Evolutionary conservation across 2,329 filamentous ascomycete species (phyloP).

Genomic region (Trichocomaceae sp.): DNA sequence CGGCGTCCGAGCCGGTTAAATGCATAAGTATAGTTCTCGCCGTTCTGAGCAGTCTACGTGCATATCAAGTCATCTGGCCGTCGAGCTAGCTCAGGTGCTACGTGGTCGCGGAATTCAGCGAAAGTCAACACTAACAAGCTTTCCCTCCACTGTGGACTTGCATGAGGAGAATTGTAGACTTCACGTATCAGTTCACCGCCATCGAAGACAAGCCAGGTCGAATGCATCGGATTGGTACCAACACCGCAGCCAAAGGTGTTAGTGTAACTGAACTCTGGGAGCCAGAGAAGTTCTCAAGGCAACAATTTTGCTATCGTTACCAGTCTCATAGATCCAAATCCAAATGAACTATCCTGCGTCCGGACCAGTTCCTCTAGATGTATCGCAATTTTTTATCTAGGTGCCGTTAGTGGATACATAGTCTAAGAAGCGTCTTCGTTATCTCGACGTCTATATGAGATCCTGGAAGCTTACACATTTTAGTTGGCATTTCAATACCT

Average conservation of each 20-base stretch:
- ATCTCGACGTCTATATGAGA: constrained; percentile 33
- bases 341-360: constrained; percentile 42
- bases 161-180: constrained; percentile 42
- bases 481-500: no score
- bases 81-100: constrained; percentile 37
- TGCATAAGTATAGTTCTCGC: constrained; percentile 32
- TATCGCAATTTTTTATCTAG: constrained; percentile 46
- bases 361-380: constrained; percentile 37
- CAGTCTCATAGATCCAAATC: constrained; percentile 33
- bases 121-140: constrained; percentile 45
- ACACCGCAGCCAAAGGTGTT: constrained; percentile 35
- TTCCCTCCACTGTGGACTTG: constrained; percentile 42
- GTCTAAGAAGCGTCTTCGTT: constrained; percentile 32
- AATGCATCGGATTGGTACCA: constrained; percentile 44
- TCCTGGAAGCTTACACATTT: no score
- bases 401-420: constrained; percentile 31
- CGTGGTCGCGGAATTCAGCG: constrained; percentile 45
- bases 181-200: constrained; percentile 43
- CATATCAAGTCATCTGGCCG: constrained; percentile 28
- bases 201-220: constrained; percentile 37
- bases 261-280: constrained; percentile 43
- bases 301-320: constrained; percentile 18
- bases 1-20: constrained; percentile 40
- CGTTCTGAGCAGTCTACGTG: constrained; percentile 28
- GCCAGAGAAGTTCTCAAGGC: constrained; percentile 39